Conservation (phyloP, 2,329 filamentous ascomycete genomes). For the Xylariaceae sp. region DNA sequence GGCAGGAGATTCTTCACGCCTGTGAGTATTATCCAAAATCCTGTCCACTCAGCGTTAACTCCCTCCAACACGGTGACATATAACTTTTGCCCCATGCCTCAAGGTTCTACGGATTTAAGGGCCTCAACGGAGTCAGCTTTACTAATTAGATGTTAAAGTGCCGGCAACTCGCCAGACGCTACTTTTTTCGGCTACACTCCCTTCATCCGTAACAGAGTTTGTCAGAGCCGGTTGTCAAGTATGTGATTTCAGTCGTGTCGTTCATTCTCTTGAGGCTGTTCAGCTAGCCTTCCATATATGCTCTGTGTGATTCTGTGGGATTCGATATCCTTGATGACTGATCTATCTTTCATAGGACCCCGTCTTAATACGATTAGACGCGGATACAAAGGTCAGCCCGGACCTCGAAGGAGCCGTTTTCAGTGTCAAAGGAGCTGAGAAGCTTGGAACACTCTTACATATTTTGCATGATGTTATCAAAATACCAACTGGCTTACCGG, state of each 20-base stretch:
- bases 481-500: constrained; percentile 68
- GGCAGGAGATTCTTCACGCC: constrained; percentile 20
- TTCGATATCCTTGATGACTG: not conserved
- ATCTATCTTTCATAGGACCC: constrained; percentile 71
- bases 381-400: constrained; percentile 92
- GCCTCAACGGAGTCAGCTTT: constrained; percentile 39
- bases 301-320: not conserved
- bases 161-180: constrained; percentile 83
- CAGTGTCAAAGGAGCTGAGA: constrained; percentile 84
- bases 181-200: constrained; percentile 91
- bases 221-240: constrained; percentile 66
- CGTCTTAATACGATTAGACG: constrained; percentile 81
- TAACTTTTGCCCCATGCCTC: not conserved
- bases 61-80: not conserved
- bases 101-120: not conserved
- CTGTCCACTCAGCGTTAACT: not conserved
- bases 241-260: not conserved
- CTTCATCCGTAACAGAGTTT: constrained; percentile 92
- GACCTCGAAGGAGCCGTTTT: constrained; percentile 97
- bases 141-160: constrained; percentile 48
- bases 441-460: constrained; percentile 87
- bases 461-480: constrained; percentile 89
- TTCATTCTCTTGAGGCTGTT: not conserved
- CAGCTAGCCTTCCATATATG: not conserved
- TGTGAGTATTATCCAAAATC: constrained; percentile 1